Conservation (phyloP, 495 filamentous ascomycete species). For the Lasiosphaeriaceae sp. region DNA sequence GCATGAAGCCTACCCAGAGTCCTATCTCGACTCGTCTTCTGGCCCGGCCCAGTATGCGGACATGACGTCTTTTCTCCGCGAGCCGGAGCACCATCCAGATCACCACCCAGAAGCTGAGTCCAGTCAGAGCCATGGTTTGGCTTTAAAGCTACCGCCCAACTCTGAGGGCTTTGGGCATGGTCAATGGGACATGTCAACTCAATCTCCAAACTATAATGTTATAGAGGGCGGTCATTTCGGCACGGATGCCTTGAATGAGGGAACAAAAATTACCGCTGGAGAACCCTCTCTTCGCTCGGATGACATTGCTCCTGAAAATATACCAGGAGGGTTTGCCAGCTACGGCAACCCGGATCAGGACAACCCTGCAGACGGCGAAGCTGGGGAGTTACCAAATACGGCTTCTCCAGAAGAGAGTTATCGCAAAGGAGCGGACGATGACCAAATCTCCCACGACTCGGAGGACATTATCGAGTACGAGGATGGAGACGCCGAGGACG, state of each 20-base stretch:
- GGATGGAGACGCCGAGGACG: slow-evolving; percentile 16
- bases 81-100: slow-evolving; percentile 8
- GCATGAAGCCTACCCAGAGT: slow-evolving; percentile 19
- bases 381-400: background rate
- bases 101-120: slow-evolving; percentile 4
- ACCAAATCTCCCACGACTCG: slow-evolving; percentile 3
- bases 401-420: background rate
- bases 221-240: slow-evolving; percentile 26
- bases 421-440: slow-evolving; percentile 4
- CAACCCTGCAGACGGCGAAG: background rate
- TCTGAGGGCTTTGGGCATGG: slow-evolving; percentile 15
- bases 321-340: slow-evolving; percentile 24
- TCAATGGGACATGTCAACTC: slow-evolving; percentile 23
- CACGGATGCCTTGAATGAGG: slow-evolving; percentile 19
- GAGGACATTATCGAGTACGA: slow-evolving; percentile 17
- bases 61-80: slow-evolving; percentile 12
- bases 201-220: slow-evolving; percentile 19
- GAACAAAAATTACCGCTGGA: slow-evolving; percentile 2
- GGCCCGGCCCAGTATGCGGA: slow-evolving; percentile 11
- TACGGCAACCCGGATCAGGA: slow-evolving; percentile 13
- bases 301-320: background rate
- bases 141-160: slow-evolving; percentile 1
- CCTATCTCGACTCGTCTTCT: slow-evolving; percentile 16
- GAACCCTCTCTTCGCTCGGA: slow-evolving; percentile 10
- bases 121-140: slow-evolving; percentile 1